A percentile compares a stretch with the other conserved stretches of the same genome.
Evolutionary conservation across 495 filamentous ascomycete genomes (phyloP).

Genomic region (Penicillium atrosanguineum): DNA sequence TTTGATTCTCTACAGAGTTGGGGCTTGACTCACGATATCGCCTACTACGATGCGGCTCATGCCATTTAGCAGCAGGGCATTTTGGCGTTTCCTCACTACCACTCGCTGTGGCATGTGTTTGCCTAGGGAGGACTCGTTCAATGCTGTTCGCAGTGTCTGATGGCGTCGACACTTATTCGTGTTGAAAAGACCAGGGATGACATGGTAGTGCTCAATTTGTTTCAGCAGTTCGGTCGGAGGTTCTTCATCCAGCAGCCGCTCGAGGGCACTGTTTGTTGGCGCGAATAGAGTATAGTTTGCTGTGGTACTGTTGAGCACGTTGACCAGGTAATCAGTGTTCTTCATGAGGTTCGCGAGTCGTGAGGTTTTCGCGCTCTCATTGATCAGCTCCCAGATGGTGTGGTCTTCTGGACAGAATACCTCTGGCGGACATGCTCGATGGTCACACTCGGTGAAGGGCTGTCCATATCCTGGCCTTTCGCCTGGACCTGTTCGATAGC

Average conservation of each 20-base stretch:
- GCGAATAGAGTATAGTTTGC: conserved; percentile 78
- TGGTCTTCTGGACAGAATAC: conserved; percentile 37
- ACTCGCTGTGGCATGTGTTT: conserved; percentile 63
- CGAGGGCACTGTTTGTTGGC: conserved; percentile 71
- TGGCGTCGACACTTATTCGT: conserved; percentile 50
- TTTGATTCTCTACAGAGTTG: background rate
- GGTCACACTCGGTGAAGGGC: background rate
- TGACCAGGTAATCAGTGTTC: conserved; percentile 65
- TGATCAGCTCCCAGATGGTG: conserved; percentile 78
- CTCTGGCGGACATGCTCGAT: background rate
- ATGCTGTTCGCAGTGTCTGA: conserved; percentile 69
- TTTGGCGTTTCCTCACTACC: conserved; percentile 53
- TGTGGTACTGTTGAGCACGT: conserved; percentile 64
- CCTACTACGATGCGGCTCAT: conserved; percentile 60
- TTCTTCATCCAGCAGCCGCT: conserved; percentile 54
- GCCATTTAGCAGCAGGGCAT: conserved; percentile 70
- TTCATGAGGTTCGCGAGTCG: conserved; percentile 72
- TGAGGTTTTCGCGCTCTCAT: conserved; percentile 67
- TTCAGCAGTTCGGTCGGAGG: conserved; percentile 50
- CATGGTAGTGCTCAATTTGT: conserved; percentile 73
- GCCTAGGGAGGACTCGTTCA: conserved; percentile 55
- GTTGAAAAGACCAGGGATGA: conserved; percentile 61
- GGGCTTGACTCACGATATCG: conserved; percentile 55
- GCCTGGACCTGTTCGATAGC: conserved; percentile 4
- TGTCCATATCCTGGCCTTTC: background rate